These are phyloP conservation scores for Phlegmacium glaucopus DNA, from an alignment of 768 basidiomycete species.

Conservation along the genomic window DNA sequence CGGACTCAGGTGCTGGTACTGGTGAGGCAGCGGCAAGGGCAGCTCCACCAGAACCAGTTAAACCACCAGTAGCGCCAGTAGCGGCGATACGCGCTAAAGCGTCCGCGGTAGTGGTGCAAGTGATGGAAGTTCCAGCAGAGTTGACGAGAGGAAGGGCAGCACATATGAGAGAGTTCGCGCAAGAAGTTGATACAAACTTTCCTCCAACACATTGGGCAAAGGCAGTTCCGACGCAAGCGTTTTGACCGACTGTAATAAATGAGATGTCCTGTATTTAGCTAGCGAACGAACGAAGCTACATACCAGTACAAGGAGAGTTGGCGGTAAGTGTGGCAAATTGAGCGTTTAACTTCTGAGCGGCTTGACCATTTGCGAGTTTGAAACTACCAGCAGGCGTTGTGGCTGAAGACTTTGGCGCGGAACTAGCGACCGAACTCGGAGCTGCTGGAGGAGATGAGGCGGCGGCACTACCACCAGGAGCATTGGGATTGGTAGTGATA, in stretches of 20 bases:
- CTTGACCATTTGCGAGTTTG: constrained; percentile 41
- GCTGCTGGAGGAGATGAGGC: constrained; percentile 6
- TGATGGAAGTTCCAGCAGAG: constrained; percentile 46
- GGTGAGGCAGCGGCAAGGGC: constrained; percentile 4
- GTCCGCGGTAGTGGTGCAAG: constrained; percentile 47
- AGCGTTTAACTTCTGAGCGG: constrained; percentile 46
- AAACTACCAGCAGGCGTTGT: constrained; percentile 23
- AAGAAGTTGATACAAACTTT: constrained; percentile 38
- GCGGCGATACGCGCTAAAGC: constrained; percentile 39
- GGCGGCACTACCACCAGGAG: constrained; percentile 7
- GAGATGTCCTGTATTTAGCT: neutral
- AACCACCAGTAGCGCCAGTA: constrained; percentile 39
- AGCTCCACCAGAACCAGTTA: constrained; percentile 29
- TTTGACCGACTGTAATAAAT: constrained; percentile 16
- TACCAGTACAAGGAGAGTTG: constrained; percentile 41
- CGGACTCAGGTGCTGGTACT: constrained; percentile 10
- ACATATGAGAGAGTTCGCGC: constrained; percentile 36
- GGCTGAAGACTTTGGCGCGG: constrained; percentile 9
- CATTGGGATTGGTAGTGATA: constrained; percentile 31
- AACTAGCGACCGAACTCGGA: constrained; percentile 4
- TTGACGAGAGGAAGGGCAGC: constrained; percentile 55
- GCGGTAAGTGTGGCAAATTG: constrained; percentile 48
- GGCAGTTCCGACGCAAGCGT: constrained; percentile 39
- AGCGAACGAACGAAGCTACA: neutral
- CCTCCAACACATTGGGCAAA: constrained; percentile 55